Base-by-base conservation (phyloP, 1,139 yeast genomes). In the Taiozyma onychis region DNA sequence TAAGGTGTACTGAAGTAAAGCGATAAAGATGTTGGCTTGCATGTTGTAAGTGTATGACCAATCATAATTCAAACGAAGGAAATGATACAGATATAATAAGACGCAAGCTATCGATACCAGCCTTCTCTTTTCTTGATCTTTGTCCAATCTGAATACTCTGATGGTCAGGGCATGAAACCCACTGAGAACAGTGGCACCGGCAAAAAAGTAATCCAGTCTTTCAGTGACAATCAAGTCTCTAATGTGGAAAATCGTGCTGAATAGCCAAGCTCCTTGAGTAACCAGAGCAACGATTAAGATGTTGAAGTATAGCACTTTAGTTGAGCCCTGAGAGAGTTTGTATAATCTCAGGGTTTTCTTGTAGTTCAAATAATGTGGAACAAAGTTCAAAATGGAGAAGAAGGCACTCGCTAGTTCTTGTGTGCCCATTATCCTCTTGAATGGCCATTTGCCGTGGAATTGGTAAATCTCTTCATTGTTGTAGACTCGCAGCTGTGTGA, bases 361-460 rank as follows among this genome's bases (percentile, higher is more conserved):
- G 49, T 75, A 76, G 3, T 96, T 96, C 44, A 70, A 51, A 54
- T 75, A 79, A 65, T 91, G 95, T 2, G 96, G 95, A 18, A 81
- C 58, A 51, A 88, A 80, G 64, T 93, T 93, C 9, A 88, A 83
- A 10, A 91, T 57, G 13, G 96, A 87, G 66, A 93, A 93, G 1
- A 89, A 32, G 2, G 86, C 81, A n/a, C 96, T 85, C 16, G 84
- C 85, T 0, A 90, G 71, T 64, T 93, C 99, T 65, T 93, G 99
- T 32, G 87, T 73, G 0, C 96, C 96, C 21, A 75, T 68, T 1
- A 86, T 63, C 50, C 99, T 75, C 43, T 72, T 58, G 62, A 93
- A 93, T 2, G 98, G 98, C 99, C 99, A 93, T 68, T 93, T 93
- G 0, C 99, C 99, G 66, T 93, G 98, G 68, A 89, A 93, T 64